Conservation (phyloP, 106 monocot genomes). For the Vanilla planifolia region DNA sequence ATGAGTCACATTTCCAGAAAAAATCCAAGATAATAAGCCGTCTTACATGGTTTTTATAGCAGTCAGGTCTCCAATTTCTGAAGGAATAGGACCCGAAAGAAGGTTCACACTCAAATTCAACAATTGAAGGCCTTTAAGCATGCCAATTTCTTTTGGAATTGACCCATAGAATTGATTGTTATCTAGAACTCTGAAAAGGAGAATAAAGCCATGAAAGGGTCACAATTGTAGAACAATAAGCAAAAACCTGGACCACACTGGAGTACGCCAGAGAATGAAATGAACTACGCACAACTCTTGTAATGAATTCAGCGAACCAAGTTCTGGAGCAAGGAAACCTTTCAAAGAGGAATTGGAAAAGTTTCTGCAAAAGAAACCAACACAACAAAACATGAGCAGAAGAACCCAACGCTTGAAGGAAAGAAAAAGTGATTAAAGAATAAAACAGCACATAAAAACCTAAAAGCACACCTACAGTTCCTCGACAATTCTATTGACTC, state of each 20-base stretch:
- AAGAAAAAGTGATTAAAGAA: background rate
- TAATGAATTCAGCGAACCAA: constrained; percentile 50
- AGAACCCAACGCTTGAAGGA: background rate
- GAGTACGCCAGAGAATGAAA: background rate
- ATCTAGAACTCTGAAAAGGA: constrained; percentile 47
- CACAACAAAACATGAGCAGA: background rate
- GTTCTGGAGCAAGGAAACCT: constrained; percentile 65
- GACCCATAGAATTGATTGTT: constrained; percentile 52
- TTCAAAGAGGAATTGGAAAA: constrained; percentile 70
- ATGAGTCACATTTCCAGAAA: background rate
- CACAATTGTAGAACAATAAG: background rate
- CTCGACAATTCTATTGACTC: too few species aligned
- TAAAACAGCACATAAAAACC: background rate
- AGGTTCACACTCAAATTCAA: constrained; percentile 50
- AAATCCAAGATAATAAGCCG: background rate
- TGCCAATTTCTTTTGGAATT: constrained; percentile 76
- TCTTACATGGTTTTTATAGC: constrained; percentile 62
- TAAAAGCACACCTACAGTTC: background rate
- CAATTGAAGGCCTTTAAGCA: constrained; percentile 30
- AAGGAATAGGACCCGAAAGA: constrained; percentile 47
- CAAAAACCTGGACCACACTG: background rate
- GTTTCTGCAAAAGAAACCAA: constrained; percentile 42
- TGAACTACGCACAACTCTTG: constrained; percentile 58
- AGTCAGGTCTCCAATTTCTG: constrained; percentile 38
- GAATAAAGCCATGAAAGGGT: too few species aligned